Percentiles rank a stretch among this genome's conserved stretches.
These are phyloP conservation scores for Gynostemma pentaphyllum DNA, from an alignment of 306 rosid genomes.

Conservation along the genomic window DNA sequence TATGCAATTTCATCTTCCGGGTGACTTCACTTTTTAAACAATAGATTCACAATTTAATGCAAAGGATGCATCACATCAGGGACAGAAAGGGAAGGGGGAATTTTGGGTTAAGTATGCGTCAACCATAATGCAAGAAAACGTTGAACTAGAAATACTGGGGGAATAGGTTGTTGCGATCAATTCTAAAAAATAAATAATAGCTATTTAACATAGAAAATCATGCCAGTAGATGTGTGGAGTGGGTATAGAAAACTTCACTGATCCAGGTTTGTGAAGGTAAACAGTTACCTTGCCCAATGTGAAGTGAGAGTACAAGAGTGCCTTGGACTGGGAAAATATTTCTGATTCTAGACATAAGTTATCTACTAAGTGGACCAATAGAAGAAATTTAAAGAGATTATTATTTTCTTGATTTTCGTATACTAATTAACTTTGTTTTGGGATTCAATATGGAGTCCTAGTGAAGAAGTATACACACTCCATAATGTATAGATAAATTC, in stretches of 20 bases:
- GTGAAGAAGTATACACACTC: no score
- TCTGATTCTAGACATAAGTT: neutral
- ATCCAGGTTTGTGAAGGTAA: neutral
- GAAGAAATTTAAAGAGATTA: neutral
- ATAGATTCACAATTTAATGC: neutral
- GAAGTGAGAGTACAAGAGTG: neutral
- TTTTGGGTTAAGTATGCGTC: neutral
- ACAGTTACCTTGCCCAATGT: slow-evolving; percentile 2
- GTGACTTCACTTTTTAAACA: neutral
- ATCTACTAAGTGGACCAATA: neutral
- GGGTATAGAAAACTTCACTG: neutral
- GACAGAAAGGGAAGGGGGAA: neutral
- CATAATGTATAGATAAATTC: no score
- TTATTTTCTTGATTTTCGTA: no score
- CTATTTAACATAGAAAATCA: neutral
- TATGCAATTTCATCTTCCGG: neutral
- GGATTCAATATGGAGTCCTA: no score
- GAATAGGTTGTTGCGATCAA: neutral
- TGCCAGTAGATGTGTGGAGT: neutral
- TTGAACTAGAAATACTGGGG: neutral
- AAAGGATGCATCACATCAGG: neutral
- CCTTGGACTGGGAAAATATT: neutral
- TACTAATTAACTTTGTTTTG: no score
- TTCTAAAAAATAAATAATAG: neutral
- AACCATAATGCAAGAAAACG: neutral